These are phyloP conservation scores for Eutrema heterophyllum DNA, from an alignment of 345 rosid species.

Conservation along the genomic window DNA sequence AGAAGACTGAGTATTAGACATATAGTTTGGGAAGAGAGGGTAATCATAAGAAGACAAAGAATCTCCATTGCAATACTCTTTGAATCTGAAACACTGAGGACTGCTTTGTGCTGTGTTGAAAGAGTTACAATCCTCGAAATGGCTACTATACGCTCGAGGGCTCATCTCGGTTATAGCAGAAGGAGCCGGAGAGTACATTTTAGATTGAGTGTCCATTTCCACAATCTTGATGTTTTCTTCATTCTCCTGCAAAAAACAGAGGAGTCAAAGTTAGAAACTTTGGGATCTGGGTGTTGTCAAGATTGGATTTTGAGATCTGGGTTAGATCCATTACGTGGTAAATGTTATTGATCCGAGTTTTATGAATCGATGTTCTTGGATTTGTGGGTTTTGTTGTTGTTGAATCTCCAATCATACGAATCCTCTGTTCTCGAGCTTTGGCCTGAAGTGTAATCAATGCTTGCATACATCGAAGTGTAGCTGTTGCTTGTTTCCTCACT, in stretches of 20 bases:
- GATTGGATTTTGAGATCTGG: conserved; percentile 29
- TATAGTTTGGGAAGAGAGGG: conserved; percentile 71
- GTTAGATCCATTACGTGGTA: conserved; percentile 40
- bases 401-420: conserved; percentile 48
- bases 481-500: conserved; percentile 84
- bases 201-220: conserved; percentile 64
- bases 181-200: conserved; percentile 50
- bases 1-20: conserved; percentile 83
- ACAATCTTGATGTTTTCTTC: conserved; percentile 84
- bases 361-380: conserved; percentile 50
- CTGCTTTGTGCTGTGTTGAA: conserved; percentile 61
- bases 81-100: conserved; percentile 48
- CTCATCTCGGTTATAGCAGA: conserved; percentile 71
- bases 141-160: conserved; percentile 65
- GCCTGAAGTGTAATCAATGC: conserved; percentile 76
- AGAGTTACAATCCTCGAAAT: conserved; percentile 65
- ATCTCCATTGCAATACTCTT: conserved; percentile 32
- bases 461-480: conserved; percentile 85
- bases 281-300: conserved; percentile 16
- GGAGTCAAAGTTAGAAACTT: conserved; percentile 5
- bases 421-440: conserved; percentile 70
- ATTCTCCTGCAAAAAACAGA: conserved; percentile 42
- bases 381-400: conserved; percentile 22
- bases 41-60: conserved; percentile 62
- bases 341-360: conserved; percentile 27